Evolutionary conservation across 2,329 filamentous ascomycete species (phyloP), one percentile per base, ranked within the genome.

Genomic region (Cladophialophora immunda): DNA sequence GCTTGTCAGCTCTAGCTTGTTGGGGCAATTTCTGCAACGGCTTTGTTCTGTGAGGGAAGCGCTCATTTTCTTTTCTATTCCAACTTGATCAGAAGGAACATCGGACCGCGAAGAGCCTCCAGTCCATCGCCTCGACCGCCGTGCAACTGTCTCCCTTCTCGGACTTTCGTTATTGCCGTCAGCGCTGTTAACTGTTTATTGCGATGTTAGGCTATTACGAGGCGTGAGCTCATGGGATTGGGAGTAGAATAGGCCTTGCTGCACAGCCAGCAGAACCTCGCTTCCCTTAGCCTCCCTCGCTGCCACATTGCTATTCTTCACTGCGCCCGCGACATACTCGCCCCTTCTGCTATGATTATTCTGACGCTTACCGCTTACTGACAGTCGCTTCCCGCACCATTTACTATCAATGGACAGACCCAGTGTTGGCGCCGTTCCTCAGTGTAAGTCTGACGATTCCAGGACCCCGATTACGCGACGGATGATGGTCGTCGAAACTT

Each of bases 261-360:
- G 38, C 58, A 60, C 58, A 36, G 58, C 58, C 58, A 60, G 25
- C 41, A 52, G 45, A 17, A 41, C 38, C n/a, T 41, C 17, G 58
- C 17, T 47, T 52, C 41, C 45, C 32, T 61, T 61, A 52, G 47
- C 45, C 47, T 30, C 29, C 36, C 27, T 60, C 58, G 58, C 45
- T 47, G 50, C 27, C 30, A 53, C 34, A 54, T 36, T 36, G 58
- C 34, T 34, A 53, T 54, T 25, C 29, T 52, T 47, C 25, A 38
- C 58, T 61, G 45, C 45, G 47, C 45, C 45, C 45, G 58, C 45
- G 58, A 53, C 58, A 52, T 25, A 30, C 29, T 36, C 45, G 58
- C 58, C 58, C 58, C 58, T 29, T 54, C 58, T 61, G 29, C 58
- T 54, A 52, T 53, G 58, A 53, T 61, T 61, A 61, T 61, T 45